Evolutionary conservation across 2,329 filamentous ascomycete genomes (phyloP), one percentile per base, ranked within the genome.

Genomic region (Aspergillus latus): DNA sequence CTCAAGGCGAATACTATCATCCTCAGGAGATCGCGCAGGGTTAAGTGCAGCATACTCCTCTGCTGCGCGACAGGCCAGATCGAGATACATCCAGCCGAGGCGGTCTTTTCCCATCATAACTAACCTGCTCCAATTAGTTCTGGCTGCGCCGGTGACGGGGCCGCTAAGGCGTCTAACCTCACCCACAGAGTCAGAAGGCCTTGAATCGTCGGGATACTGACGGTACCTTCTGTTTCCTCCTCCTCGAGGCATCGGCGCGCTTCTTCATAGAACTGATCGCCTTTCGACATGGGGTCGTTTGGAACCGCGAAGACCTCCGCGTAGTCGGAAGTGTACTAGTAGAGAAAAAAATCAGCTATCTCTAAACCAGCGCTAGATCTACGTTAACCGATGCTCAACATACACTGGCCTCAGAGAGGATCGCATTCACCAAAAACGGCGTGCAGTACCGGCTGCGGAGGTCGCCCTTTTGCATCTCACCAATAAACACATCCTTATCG

Each of bases 371-470:
- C 16, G 44, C 36, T 36, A 30, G 26, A 13, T 52, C 26, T 7
- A 21, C 10, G n/a, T 21, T 32, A 39, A 43, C n/a, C 10, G 16
- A 16, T 47, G 52, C 39, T 13, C 11, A 32, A 66, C 69, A 56
- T 62, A 71, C 70, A 62, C 70, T 68, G 34, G 68, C 67, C 49
- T 70, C 65, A 10, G 67, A 60, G 1, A 73, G 60, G 28, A 73
- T 69, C 15, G 64, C 62, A 56, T 73, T 73, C 28, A 72, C 71
- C 42, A 73, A 59, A 42, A 70, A 72, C 2, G 70, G 66, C 1
- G 70, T 69, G 59, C 71, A 73, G 49, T 66, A 72, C 8, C 46
- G 58, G 8, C 62, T 65, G 5, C 66, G 43, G 16, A 69, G 26
- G 16, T 68, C 51, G 6, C 65, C 64, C 5, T 57, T 45, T 50